Base-by-base conservation (phyloP, 345 rosid genomes). In the Lenwebbia sp. region DNA sequence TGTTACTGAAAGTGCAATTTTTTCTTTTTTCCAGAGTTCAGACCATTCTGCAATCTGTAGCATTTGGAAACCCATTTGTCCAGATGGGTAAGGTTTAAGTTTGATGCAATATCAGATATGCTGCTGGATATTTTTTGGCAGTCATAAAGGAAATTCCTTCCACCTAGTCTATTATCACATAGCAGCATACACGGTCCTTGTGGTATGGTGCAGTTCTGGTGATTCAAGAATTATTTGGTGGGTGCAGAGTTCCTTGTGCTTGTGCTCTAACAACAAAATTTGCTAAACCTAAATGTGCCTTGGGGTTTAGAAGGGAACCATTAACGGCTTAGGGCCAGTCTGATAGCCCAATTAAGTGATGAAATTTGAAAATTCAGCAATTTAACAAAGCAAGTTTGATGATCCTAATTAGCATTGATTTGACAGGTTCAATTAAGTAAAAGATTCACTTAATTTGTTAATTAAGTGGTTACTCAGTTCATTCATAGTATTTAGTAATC, bases 1-100 rank as follows among this genome's bases (percentile, higher is more conserved):
- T 0, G 11, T 70, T 28, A 15, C 26, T 55, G 49, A 58, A 47
- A 84, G 81, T 56, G 10, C 54, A 51, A 25, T 40, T 49, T 23
- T 53, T 85, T 25, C 58, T 26, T n/a, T 85, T 47, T 89, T 88
- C 87, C 88, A 97, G 99, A 96, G 87, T 86, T 70, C 90, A 15
- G 96, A 92, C 83, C 95, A 92, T 87, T 89, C 87, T 83, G 94
- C 90, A 85, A 88, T 93, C 23, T 96, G 95, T 90, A 93, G 92
- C 94, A 95, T 96, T 84, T 97, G 99, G 99, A 93, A 98, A 90
- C 99, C 99, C 54, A 90, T 87, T 89, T 97, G 98, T 93, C 95
- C 96, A 19, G 93, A 90, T 3, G 98, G 98, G 99, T 97, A 97
- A 92, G 81, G 87, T 10, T 54, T 62, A 8, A 75, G 54, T 54